Percentiles rank a stretch among this genome's conserved stretches.
phyloP scores from a whole-genome alignment of 225 moss, liverwort and hornwort genomes.

The Physcomitrellopsis africana region DNA sequence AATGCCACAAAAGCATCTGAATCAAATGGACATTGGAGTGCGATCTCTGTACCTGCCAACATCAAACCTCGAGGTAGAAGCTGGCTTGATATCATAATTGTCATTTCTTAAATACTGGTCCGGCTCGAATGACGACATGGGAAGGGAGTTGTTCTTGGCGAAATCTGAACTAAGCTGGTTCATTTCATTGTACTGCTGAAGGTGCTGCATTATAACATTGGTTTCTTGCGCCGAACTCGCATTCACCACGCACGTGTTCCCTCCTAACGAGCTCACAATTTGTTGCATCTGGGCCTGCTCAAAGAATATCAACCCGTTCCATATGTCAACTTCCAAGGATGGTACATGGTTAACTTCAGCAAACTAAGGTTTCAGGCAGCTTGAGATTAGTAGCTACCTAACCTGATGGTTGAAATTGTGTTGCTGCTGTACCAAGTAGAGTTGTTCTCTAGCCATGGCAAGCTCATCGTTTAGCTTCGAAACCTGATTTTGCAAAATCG shows the following conservation, averaged over 20 bases:
- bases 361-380: background rate
- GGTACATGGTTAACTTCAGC: background rate
- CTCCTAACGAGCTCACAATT: constrained; percentile 51
- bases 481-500: constrained; percentile 61
- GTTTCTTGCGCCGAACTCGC: constrained; percentile 49
- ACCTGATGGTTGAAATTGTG: constrained; percentile 59
- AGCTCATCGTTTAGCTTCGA: constrained; percentile 66
- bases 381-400: background rate
- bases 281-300: constrained; percentile 61
- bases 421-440: constrained; percentile 52
- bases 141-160: constrained; percentile 41
- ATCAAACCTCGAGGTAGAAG: constrained; percentile 47
- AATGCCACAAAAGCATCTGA: too few species aligned
- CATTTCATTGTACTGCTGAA: constrained; percentile 48
- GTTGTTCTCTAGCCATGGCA: constrained; percentile 50
- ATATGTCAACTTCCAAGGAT: background rate
- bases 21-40: background rate
- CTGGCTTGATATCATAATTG: constrained; percentile 48
- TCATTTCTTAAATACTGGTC: constrained; percentile 55
- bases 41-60: constrained; percentile 32
- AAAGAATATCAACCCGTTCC: background rate
- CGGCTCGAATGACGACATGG: constrained; percentile 46
- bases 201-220: constrained; percentile 35
- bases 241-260: constrained; percentile 50
- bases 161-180: constrained; percentile 35